Evolutionary conservation across 495 filamentous ascomycete genomes (phyloP).

Genomic region (Aspergillus diversus): DNA sequence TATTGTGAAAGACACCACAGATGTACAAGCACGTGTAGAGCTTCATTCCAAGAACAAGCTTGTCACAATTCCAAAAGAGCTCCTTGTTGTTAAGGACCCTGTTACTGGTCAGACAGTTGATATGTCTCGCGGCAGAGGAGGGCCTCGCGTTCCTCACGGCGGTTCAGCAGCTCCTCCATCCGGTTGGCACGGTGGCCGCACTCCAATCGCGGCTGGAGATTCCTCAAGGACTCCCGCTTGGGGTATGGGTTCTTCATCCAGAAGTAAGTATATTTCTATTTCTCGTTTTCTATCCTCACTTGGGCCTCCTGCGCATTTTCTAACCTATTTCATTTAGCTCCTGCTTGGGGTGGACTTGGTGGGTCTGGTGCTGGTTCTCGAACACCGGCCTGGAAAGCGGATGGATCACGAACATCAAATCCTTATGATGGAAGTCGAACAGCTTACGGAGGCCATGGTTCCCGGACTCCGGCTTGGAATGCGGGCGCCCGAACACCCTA

Average conservation of each 20-base stretch:
- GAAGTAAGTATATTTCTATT: slow-evolving; percentile 52
- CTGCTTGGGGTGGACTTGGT: slow-evolving; percentile 62
- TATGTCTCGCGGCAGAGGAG: slow-evolving; percentile 60
- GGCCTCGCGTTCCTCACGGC: slow-evolving; percentile 54
- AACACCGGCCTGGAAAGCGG: slow-evolving; percentile 77
- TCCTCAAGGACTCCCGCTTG: slow-evolving; percentile 73
- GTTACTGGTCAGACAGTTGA: slow-evolving; percentile 75
- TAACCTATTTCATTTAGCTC: slow-evolving; percentile 49
- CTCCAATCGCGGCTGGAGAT: slow-evolving; percentile 61
- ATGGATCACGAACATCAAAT: slow-evolving; percentile 73
- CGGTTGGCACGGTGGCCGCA: slow-evolving; percentile 64
- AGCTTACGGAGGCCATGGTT: slow-evolving; percentile 54
- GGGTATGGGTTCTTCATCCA: slow-evolving; percentile 52
- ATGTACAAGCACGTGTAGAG: slow-evolving; percentile 83
- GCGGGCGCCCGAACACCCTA: slow-evolving; percentile 75
- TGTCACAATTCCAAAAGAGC: slow-evolving; percentile 76
- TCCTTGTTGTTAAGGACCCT: slow-evolving; percentile 78
- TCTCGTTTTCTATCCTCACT: neutral
- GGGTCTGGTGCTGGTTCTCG: slow-evolving; percentile 57
- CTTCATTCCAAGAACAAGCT: slow-evolving; percentile 90
- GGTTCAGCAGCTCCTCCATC: slow-evolving; percentile 44
- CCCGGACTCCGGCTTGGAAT: slow-evolving; percentile 59
- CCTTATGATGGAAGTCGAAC: slow-evolving; percentile 81
- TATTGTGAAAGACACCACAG: slow-evolving; percentile 91
- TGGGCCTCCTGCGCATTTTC: slow-evolving; percentile 19